Evolutionary conservation across 163 green algal genomes (phyloP).

Genomic region (Coccomyxa subellipsoidea): DNA sequence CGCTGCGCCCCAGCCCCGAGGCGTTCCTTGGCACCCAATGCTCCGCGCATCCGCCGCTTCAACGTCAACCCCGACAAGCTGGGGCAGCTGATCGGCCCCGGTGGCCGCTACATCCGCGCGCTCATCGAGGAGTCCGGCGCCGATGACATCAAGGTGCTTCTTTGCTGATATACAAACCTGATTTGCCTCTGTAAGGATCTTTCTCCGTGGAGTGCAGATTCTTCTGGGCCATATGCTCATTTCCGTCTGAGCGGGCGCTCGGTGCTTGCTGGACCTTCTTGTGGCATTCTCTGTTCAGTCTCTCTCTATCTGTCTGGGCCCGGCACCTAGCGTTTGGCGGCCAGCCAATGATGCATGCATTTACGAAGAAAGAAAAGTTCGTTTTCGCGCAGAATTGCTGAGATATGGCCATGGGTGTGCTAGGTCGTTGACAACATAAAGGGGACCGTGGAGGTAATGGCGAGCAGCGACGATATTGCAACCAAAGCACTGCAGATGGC

Average conservation of each 20-base stretch:
- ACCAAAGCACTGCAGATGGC: background rate
- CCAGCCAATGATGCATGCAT: too few species aligned
- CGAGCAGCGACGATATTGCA: background rate
- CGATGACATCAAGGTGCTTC: constrained; percentile 13
- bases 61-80: constrained; percentile 45
- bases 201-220: too few species aligned
- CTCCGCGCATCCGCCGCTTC: constrained; percentile 61
- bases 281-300: too few species aligned
- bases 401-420: background rate
- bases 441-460: background rate
- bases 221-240: too few species aligned
- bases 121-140: constrained; percentile 25
- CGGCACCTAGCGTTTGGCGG: too few species aligned
- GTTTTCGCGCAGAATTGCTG: too few species aligned
- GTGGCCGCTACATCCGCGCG: constrained; percentile 57
- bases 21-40: constrained; percentile 35
- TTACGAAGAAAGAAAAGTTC: too few species aligned
- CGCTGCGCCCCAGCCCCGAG: constrained; percentile 37
- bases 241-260: too few species aligned
- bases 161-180: background rate
- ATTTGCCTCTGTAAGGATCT: background rate
- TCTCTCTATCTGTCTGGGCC: too few species aligned
- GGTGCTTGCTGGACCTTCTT: too few species aligned
- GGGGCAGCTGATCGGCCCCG: constrained; percentile 56
- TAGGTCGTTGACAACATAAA: background rate